Base-by-base conservation (phyloP, 495 filamentous ascomycete species). In the Trichocladium antarcticum region DNA sequence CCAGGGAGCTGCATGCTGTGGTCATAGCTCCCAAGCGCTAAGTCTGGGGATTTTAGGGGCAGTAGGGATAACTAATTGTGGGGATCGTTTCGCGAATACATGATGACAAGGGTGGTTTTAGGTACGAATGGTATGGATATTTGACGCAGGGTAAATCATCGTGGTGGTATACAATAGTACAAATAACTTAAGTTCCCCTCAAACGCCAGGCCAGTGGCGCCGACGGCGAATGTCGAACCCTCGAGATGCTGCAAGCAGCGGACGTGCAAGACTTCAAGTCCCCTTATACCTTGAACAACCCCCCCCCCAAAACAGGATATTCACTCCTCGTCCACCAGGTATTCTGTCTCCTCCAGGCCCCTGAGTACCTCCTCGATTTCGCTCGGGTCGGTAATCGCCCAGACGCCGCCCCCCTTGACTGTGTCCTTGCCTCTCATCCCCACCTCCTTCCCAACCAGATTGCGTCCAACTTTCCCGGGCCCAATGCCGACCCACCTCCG, bases 371-470 rank as follows among this genome's bases (percentile, higher is more conserved):
- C 78, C 49, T 94, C 86, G 47, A 90, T 77, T 66, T 95, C 89
- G 42, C 72, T 78, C 20, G 88, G 84, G 62, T 85, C 80, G 32
- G 77, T 89, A 46, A 95, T 84, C n/a, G 84, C 88, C 84, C 89
- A 95, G 0, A 95, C 88, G 10, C 93, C 85, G 15, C 89, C 92
- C 2, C 90, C 89, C 60, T 86, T 87, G 27, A 85, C 76, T 19
- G 75, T 70, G 22, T 89, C 87, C 61, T 81, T 82, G 3, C 78
- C 77, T 39, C 78, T 68, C 83, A 87, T 87, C 1, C 88, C 89
- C 5, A 98, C 89, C 63, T 96, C 92, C 64, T 95, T 95, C 0
- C 89, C 89, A 6, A 98, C 92, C 19, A 98, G 65, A 62, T 96
- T 96, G 45, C 88, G 75, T 2, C 89, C 92, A 5, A 98, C 89